Evolutionary conservation across 495 filamentous ascomycete species (phyloP).

Genomic region (Astrothelium subdiscretum): DNA sequence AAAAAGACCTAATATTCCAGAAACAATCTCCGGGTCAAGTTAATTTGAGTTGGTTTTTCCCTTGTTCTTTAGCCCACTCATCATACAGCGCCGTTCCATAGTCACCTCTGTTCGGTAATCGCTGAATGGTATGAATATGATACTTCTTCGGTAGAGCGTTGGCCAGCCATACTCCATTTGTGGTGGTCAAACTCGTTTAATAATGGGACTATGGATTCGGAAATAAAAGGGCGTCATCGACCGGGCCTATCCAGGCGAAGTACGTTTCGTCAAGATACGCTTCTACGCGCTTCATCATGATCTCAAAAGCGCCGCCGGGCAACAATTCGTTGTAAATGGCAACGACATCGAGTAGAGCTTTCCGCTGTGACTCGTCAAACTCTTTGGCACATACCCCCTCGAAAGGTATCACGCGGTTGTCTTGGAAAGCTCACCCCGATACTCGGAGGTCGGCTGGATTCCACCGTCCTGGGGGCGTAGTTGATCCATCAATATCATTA

Average conservation of each 20-base stretch:
- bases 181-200: conserved; percentile 71
- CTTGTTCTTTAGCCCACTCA: conserved; percentile 2
- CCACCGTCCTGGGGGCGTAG: conserved; percentile 11
- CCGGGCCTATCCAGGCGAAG: conserved; percentile 65
- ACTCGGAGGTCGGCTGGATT: conserved; percentile 15
- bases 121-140: conserved; percentile 60
- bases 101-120: conserved; percentile 63
- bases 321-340: conserved; percentile 54
- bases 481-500: conserved; percentile 14
- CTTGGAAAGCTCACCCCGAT: conserved; percentile 59
- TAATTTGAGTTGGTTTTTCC: no score
- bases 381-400: conserved; percentile 46
- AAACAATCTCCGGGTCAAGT: not conserved
- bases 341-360: conserved; percentile 43
- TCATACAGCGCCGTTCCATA: conserved; percentile 48
- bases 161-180: conserved; percentile 62
- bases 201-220: conserved; percentile 60
- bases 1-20: not conserved
- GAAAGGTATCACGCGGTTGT: conserved; percentile 64
- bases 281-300: conserved; percentile 41
- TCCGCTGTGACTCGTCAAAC: conserved; percentile 37
- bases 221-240: conserved; percentile 61
- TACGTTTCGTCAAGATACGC: conserved; percentile 52
- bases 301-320: conserved; percentile 37
- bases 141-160: conserved; percentile 64